Base-by-base conservation (phyloP, 202 grass and related monocot genomes). In the Zizania palustris region DNA sequence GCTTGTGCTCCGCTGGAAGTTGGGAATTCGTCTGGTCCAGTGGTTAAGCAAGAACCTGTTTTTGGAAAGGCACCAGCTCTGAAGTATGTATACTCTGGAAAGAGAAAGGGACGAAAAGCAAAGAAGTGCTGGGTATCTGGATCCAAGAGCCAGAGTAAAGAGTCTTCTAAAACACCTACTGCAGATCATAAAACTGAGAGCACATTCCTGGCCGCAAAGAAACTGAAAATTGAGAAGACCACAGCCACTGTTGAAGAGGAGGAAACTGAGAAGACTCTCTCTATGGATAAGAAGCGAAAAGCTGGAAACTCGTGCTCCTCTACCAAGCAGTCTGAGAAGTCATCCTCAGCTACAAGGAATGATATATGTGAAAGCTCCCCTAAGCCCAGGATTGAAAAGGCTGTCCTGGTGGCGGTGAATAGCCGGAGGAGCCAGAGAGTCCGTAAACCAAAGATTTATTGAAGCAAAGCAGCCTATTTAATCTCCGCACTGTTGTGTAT, bases 361-460 rank as follows among this genome's bases (percentile, higher is more conserved):
- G n/a, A 81, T 7, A 71, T 43, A 8, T 45, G 60, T 2, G 72
- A 53, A 63, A 69, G 41, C 22, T 3, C 16, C 42, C 58, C 71
- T 65, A 84, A 76, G 62, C 22, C 71, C 37, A 80, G 37, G 71
- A 65, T 80, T 61, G 77, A 72, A 42, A 85, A 85, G 72, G 82
- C 77, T 40, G 72, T 88, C 18, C 50, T 85, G 77, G 86, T 88
- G 11, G 56, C 60, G 45, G 81, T 81, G 54, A 88, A 88, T 75
- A 88, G 76, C 76, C 75, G 77, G 82, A 84, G 86, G 65, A 88
- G 86, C 38, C 81, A 88, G 65, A 85, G 82, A 71, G 72, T 56
- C 44, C 82, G 77, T 44, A 85, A 88, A 65, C 82, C 72, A 1
- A 88, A 88, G 73, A 66, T 86, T 66, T 85, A 86, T 53, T 82